A percentile compares a stretch with the other conserved stretches of the same genome.
phyloP scores from a whole-genome alignment of 2,329 filamentous ascomycete species.

The Tolypocladium tropicale region DNA sequence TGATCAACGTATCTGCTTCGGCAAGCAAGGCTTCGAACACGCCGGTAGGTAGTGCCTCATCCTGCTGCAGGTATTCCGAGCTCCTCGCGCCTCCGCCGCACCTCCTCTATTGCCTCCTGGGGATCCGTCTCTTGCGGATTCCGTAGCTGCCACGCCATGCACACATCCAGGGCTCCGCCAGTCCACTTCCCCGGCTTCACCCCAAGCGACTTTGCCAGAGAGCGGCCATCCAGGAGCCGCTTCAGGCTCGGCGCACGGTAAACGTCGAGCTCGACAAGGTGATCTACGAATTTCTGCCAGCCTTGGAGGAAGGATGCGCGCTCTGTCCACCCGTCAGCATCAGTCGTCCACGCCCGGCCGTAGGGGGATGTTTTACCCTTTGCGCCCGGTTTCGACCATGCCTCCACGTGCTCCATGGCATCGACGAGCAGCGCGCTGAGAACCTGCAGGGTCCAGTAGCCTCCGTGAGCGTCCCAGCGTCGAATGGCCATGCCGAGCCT shows the following conservation, averaged over 20 bases:
- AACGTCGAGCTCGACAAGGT: conserved; percentile 42
- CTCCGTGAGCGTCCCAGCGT: conserved; percentile 51
- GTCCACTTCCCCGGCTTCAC: conserved; percentile 78
- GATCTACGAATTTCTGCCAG: conserved; percentile 47
- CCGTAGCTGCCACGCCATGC: conserved; percentile 80
- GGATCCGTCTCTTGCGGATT: conserved; percentile 58
- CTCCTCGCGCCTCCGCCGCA: conserved; percentile 40
- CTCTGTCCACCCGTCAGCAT: conserved; percentile 16
- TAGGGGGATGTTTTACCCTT: not conserved
- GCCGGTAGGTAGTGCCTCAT: not conserved
- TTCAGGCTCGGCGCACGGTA: conserved; percentile 48
- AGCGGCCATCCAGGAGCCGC: conserved; percentile 62
- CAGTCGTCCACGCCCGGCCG: not conserved
- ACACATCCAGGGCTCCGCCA: conserved; percentile 64
- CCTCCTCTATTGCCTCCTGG: conserved; percentile 48
- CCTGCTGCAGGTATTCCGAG: conserved; percentile 27
- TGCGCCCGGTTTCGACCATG: conserved; percentile 11
- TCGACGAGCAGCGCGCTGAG: conserved; percentile 59
- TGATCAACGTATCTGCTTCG: not conserved
- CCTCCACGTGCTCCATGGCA: conserved; percentile 30
- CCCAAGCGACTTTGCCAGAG: conserved; percentile 58
- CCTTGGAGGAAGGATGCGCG: conserved; percentile 33
- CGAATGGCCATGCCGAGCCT: conserved; percentile 65
- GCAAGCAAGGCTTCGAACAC: no score
- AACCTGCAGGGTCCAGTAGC: conserved; percentile 62